Evolutionary conservation across 179 eudicot species (phyloP).

Genomic region (Silene coronaria): DNA sequence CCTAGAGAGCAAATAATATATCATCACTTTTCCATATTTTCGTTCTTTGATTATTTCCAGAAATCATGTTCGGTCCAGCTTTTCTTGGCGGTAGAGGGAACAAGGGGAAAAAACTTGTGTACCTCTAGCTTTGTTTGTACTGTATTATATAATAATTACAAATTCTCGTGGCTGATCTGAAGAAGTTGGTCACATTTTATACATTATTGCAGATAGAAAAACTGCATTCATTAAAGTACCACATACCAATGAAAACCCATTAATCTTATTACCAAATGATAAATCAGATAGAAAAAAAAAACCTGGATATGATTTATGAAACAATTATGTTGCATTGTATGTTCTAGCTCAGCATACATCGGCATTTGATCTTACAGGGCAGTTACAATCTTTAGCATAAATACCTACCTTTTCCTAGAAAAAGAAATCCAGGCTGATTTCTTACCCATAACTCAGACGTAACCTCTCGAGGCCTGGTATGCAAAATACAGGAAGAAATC

Average conservation of each 20-base stretch:
- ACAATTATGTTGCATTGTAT: background rate
- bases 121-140: background rate
- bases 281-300: background rate
- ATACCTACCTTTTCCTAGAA: background rate
- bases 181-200: background rate
- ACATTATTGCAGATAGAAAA: background rate
- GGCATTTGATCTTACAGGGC: slow-evolving; percentile 11
- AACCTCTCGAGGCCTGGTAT: slow-evolving; percentile 1
- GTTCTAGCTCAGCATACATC: background rate
- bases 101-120: background rate
- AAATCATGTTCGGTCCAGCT: slow-evolving; percentile 12
- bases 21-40: background rate
- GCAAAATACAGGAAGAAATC: slow-evolving; percentile 15
- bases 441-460: slow-evolving; percentile 2
- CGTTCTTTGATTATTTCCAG: background rate
- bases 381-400: background rate
- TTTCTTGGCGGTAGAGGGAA: background rate
- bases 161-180: background rate
- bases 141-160: background rate
- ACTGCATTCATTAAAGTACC: background rate
- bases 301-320: background rate
- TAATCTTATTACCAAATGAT: background rate
- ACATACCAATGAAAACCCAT: background rate
- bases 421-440: background rate
- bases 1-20: background rate